Percentiles rank a stretch among this genome's conserved stretches.
These are phyloP conservation scores for Metschnikowia cerradonensis DNA, from an alignment of 805 yeast genomes.

Conservation along the genomic window DNA sequence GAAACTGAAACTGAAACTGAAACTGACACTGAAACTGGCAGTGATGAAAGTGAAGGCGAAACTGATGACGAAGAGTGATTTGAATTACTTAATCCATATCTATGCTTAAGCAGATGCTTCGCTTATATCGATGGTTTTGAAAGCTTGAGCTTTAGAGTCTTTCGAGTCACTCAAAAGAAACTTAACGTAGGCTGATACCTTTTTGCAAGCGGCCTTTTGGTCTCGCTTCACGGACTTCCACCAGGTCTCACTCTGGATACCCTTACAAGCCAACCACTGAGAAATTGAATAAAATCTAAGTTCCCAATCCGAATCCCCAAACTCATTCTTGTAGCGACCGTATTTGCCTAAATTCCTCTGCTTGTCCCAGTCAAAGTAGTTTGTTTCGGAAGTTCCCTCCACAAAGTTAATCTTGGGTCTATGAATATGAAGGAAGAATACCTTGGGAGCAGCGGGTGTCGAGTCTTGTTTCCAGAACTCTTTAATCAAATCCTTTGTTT, in stretches of 20 bases:
- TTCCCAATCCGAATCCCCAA: constrained; percentile 24
- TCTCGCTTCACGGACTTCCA: constrained; percentile 18
- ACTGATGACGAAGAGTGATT: not conserved
- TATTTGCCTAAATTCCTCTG: constrained; percentile 20
- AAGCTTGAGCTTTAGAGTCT: constrained; percentile 6
- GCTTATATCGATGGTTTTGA: constrained; percentile 5
- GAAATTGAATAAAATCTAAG: constrained; percentile 21
- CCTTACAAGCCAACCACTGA: constrained; percentile 24
- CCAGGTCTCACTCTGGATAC: constrained; percentile 18
- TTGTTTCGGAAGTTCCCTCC: constrained; percentile 4
- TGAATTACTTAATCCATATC: too few species aligned
- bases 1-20: not conserved
- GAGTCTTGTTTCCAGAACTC: constrained; percentile 10
- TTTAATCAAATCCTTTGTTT: constrained; percentile 10
- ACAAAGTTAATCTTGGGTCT: constrained; percentile 19
- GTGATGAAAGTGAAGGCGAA: constrained; percentile 5
- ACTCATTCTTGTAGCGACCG: constrained; percentile 15
- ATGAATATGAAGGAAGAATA: constrained; percentile 22
- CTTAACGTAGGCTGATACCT: constrained; percentile 21
- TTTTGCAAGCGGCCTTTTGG: constrained; percentile 20
- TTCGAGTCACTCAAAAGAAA: constrained; percentile 20
- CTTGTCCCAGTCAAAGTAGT: constrained; percentile 13
- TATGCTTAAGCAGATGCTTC: not conserved
- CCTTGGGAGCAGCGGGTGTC: constrained; percentile 10
- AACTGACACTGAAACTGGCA: not conserved